Evolutionary conservation across 306 rosid genomes (phyloP).

Genomic region (Quercus engelmannii): DNA sequence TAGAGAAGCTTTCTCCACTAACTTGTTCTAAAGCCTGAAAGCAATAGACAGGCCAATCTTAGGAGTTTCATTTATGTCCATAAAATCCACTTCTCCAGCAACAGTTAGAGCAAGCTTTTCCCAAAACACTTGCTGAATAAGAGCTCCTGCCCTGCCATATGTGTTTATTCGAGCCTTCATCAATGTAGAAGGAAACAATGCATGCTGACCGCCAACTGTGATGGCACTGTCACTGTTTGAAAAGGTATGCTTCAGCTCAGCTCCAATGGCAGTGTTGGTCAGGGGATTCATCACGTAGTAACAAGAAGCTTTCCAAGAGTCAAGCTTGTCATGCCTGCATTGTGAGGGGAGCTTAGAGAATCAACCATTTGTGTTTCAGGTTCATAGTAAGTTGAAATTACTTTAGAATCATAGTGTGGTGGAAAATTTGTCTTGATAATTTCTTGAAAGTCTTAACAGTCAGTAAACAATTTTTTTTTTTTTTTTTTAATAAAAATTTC

Average conservation of each 20-base stretch:
- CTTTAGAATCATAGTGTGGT: neutral
- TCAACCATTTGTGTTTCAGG: constrained; percentile 3
- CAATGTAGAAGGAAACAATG: constrained; percentile 41
- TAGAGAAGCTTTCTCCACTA: neutral
- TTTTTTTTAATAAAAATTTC: neutral
- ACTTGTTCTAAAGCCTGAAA: constrained; percentile 33
- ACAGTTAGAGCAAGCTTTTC: constrained; percentile 40
- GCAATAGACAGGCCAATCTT: constrained; percentile 60
- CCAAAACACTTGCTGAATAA: constrained; percentile 56
- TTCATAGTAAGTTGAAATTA: neutral
- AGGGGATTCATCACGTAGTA: constrained; percentile 48
- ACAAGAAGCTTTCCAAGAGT: constrained; percentile 48
- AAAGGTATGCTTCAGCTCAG: constrained; percentile 55
- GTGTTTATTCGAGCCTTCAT: constrained; percentile 52
- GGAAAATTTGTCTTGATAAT: neutral
- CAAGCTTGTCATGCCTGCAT: constrained; percentile 63
- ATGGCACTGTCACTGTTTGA: constrained; percentile 35
- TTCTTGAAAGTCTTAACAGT: neutral
- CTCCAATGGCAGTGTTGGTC: constrained; percentile 56
- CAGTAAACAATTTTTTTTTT: too few relatives aligned
- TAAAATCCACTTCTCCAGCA: constrained; percentile 59
- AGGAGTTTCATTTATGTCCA: constrained; percentile 22
- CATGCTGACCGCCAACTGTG: constrained; percentile 59
- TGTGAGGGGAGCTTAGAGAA: constrained; percentile 9
- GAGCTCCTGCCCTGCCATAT: constrained; percentile 44